Evolutionary conservation across 106 monocot genomes (phyloP).

Genomic region (Narthecium ossifragum): DNA sequence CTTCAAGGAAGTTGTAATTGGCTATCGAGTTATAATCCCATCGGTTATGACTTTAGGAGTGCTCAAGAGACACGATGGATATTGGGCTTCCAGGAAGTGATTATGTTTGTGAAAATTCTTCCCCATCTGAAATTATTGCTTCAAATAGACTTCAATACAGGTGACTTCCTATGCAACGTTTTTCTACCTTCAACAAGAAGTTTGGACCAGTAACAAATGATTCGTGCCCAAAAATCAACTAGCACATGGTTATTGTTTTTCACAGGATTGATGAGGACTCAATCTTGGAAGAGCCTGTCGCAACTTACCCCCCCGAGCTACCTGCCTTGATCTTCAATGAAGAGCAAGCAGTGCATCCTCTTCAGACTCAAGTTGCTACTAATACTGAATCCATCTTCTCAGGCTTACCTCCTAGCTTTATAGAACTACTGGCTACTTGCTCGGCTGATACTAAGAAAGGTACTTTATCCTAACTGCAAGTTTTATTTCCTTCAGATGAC

Average conservation of each 20-base stretch:
- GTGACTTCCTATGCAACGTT: slow-evolving; percentile 1
- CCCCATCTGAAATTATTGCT: slow-evolving; percentile 24
- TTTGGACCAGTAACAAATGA: neutral
- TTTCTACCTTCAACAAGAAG: neutral
- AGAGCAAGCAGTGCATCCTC: slow-evolving; percentile 4
- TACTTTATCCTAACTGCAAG: neutral
- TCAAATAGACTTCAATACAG: slow-evolving; percentile 31
- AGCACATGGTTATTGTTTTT: slow-evolving; percentile 2
- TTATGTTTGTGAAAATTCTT: slow-evolving; percentile 32
- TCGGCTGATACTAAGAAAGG: slow-evolving; percentile 21
- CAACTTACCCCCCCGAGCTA: slow-evolving; percentile 3
- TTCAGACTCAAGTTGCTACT: slow-evolving; percentile 16
- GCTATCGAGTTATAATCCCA: neutral
- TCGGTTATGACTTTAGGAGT: slow-evolving; percentile 21
- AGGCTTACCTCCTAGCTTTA: slow-evolving; percentile 62
- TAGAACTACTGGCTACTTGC: slow-evolving; percentile 42
- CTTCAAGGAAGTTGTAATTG: neutral
- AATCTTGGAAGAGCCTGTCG: slow-evolving; percentile 25
- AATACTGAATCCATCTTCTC: slow-evolving; percentile 24
- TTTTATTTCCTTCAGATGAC: neutral
- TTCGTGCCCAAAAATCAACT: neutral
- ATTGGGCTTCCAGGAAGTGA: slow-evolving; percentile 17
- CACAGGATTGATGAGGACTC: slow-evolving; percentile 24
- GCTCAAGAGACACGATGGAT: slow-evolving; percentile 21
- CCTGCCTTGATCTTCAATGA: slow-evolving; percentile 7